Base-by-base conservation (phyloP, 371 early-diverging fungal species). In the Dipsacomyces acuminosporus region DNA sequence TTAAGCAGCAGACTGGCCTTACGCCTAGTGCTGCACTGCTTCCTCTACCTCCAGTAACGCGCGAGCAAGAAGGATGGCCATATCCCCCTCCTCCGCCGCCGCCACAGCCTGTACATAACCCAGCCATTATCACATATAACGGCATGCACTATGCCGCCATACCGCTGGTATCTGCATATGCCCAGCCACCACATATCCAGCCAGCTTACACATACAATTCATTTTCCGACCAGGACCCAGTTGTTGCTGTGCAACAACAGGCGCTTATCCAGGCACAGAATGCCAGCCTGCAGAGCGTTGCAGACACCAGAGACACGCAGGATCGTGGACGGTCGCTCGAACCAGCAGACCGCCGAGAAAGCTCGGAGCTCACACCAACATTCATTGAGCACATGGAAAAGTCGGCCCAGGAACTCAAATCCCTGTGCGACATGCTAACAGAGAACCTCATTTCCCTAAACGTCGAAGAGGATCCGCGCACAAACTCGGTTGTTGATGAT, bases 371-470 rank as follows among this genome's bases (percentile, higher is more conserved):
- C 14, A 41, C 61, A 6, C 51, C 61, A 36, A 61, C 61, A 38
- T 66, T 66, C 23, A 53, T 51, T 13, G 47, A 46, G 13, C 67
- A 66, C 47, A 66, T 66, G 61, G 24, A 53, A 3, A 17, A 41
- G 14, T 61, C 67, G 1, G 43, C 61, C 21, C 35, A 46, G 14
- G 67, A 66, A 44, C 56, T 66, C 34, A 34, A 25, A 8, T 56
- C 61, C 0, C 41, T 66, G 17, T 61, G 67, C 62, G 67, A 61
- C 45, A 61, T 66, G 35, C 47, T 66, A 14, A 66, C 67, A 8
- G 67, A 66, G 17, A 66, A 56, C 22, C 57, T 66, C 9, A 47
- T 54, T 15, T 51, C 67, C 11, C 54, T 66, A 0, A 49, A 61
- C 40, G 50, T 66, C 22, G 54, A 56, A 14, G 67, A 66, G 26